A percentile compares a stretch with the other conserved stretches of the same genome.
phyloP scores from a whole-genome alignment of 2,329 filamentous ascomycete genomes.

The Fusarium tricinctum region DNA sequence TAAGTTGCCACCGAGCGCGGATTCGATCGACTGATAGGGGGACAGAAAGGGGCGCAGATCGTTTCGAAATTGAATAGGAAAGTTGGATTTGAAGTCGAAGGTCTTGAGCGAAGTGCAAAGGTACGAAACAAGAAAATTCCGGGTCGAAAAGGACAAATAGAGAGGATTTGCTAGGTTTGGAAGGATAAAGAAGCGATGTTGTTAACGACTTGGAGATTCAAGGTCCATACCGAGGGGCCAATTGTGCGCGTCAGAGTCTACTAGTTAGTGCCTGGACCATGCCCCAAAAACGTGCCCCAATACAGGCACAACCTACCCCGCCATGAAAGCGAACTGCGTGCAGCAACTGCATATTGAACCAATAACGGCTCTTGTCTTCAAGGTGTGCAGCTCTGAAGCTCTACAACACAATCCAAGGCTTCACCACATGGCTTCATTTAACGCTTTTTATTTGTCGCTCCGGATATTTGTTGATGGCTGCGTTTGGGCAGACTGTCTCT shows the following conservation, averaged over 20 bases:
- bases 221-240: constrained; percentile 34
- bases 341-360: constrained; percentile 31
- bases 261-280: constrained; percentile 26
- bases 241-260: constrained; percentile 48
- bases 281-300: constrained; percentile 40
- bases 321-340: constrained; percentile 17
- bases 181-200: constrained; percentile 25
- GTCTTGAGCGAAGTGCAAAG: neutral
- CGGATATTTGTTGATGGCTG: neutral
- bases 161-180: constrained; percentile 20
- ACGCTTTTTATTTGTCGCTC: constrained; percentile 41
- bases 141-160: constrained; percentile 8
- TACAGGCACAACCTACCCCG: constrained; percentile 29
- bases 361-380: constrained; percentile 46
- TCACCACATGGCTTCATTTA: constrained; percentile 42
- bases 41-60: constrained; percentile 20
- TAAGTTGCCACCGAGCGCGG: constrained; percentile 46
- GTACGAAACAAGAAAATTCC: neutral
- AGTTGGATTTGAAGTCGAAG: neutral
- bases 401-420: constrained; percentile 15
- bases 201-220: constrained; percentile 34
- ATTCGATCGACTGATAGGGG: constrained; percentile 26
- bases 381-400: constrained; percentile 50
- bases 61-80: constrained; percentile 8
- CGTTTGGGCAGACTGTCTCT: neutral